Evolutionary conservation across 805 yeast species (phyloP), one percentile per base, ranked within the genome.

Genomic region (Danielozyma ontarioensis): DNA sequence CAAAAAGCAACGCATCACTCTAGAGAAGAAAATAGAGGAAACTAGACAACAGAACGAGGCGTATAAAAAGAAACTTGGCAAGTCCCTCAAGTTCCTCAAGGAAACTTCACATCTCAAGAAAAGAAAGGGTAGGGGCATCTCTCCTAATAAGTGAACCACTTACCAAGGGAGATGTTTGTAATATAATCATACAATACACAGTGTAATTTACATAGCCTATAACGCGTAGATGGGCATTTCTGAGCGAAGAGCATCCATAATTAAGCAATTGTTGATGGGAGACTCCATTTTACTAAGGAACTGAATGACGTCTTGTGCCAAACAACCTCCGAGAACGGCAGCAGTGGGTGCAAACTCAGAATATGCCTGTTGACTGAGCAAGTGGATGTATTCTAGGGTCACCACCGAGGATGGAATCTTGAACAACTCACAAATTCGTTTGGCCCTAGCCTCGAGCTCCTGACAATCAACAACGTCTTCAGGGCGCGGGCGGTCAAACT

Each of bases 281-380:
- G 78, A 69, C 46, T 85, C 88, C 44, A 80, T 76, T 44, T 75
- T 74, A 27, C 93, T 82, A 33, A 90, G 57, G 34, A 72, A 77
- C 59, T 93, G 93, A 29, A 93, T 83, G 11, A 87, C 81, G 53
- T 89, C 96, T 58, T 93, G 98, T 2, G 95, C 83, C 16, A 90
- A 58, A 1, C 86, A 72, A 1, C 97, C 98, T 4, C 97, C 98
- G 5, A 90, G 45, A 2, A 93, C 74, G 1, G 97, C 94, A 4
- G 93, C 78, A 0, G 80, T 80, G 1, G 97, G 96, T 8, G 87
- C 72, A 44, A 83, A 75, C 50, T 88, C 94, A 2, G 86, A 57
- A 41, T 49, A 64, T 5, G 69, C 70, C 49, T 82, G 86, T 14
- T 50, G 55, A 1, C 70, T 42, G 28, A 80, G 54, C 17, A 57